Conservation (phyloP, 2,329 filamentous ascomycete genomes). For the Neurospora sp. region DNA sequence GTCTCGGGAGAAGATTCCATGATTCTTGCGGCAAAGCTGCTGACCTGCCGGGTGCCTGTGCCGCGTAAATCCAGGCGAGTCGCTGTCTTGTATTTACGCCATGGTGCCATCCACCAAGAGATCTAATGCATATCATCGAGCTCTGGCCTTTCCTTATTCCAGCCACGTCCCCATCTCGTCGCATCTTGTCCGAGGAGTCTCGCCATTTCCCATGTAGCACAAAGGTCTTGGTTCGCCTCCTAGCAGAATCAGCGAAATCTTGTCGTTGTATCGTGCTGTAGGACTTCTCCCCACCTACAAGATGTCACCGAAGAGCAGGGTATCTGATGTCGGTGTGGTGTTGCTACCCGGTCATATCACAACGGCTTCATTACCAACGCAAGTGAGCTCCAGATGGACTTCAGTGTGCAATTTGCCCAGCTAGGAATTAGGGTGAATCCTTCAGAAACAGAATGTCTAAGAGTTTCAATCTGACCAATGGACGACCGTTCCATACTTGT, state of each 20-base stretch:
- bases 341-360: neutral
- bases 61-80: conserved; percentile 2
- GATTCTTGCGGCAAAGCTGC: conserved; percentile 12
- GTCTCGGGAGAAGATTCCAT: conserved; percentile 5
- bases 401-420: neutral
- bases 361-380: neutral
- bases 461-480: neutral
- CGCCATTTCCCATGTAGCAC: neutral
- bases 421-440: neutral
- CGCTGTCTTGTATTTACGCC: conserved; percentile 7
- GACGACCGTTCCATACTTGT: neutral
- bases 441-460: neutral
- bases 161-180: neutral
- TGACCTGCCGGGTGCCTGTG: conserved; percentile 3
- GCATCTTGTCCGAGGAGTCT: neutral
- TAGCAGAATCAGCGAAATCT: neutral
- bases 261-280: neutral
- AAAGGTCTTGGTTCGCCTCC: neutral
- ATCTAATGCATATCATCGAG: conserved; percentile 10
- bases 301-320: neutral
- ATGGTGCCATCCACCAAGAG: conserved; percentile 3
- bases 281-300: neutral
- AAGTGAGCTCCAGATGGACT: neutral
- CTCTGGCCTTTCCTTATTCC: neutral
- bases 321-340: neutral